phyloP scores from a whole-genome alignment of 495 filamentous ascomycete species.

The Acidiella bohemica region DNA sequence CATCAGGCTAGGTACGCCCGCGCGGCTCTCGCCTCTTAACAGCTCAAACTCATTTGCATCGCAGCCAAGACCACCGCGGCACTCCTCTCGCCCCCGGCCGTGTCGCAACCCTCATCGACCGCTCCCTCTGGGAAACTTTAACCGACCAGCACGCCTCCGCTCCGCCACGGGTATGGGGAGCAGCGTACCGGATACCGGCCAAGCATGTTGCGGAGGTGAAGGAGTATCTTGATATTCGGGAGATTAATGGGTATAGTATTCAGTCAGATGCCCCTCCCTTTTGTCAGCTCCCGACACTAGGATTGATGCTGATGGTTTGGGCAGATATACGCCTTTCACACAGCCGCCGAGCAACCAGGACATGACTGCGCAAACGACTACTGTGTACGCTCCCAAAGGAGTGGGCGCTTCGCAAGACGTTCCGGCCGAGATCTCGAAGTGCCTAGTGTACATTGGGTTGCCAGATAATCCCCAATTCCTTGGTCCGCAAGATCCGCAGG shows the following conservation, averaged over 20 bases:
- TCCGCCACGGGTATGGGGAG: slow-evolving; percentile 68
- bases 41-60: no score
- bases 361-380: slow-evolving; percentile 16
- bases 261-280: slow-evolving; percentile 32
- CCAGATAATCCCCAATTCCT: slow-evolving; percentile 90
- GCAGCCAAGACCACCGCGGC: slow-evolving; percentile 84
- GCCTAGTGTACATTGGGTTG: slow-evolving; percentile 88
- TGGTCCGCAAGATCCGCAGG: slow-evolving; percentile 63
- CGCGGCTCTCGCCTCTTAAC: no score
- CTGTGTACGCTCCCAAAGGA: slow-evolving; percentile 23
- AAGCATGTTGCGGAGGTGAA: slow-evolving; percentile 66
- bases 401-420: neutral
- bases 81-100: slow-evolving; percentile 76
- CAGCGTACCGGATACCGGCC: slow-evolving; percentile 75
- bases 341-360: slow-evolving; percentile 34
- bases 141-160: slow-evolving; percentile 46
- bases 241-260: slow-evolving; percentile 92
- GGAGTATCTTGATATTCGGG: slow-evolving; percentile 84
- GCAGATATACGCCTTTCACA: slow-evolving; percentile 58
- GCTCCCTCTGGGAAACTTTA: slow-evolving; percentile 64
- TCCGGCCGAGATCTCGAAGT: slow-evolving; percentile 32
- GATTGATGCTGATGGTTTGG: no score
- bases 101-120: slow-evolving; percentile 84
- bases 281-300: no score
- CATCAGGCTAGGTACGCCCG: slow-evolving; percentile 42